Evolutionary conservation across 1,139 yeast species (phyloP), one percentile per base, ranked within the genome.

Genomic region (Candida glucosophila): DNA sequence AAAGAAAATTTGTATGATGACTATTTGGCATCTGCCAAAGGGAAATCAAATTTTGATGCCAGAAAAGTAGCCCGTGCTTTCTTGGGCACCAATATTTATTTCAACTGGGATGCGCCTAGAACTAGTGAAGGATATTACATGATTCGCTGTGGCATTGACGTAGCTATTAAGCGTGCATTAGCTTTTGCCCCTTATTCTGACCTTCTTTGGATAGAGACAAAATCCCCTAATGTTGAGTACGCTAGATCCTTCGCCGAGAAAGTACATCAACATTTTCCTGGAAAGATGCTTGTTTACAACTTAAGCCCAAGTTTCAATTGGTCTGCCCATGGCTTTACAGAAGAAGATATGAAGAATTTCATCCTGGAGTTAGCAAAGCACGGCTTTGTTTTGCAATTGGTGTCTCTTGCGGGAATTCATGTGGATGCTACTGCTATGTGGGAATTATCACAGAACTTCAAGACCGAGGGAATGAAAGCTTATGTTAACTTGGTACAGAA

Each of bases 271-370:
- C 41, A 53, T 19, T 58, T 15, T 15, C 78, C 79, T n/a, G 58
- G 63, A 15, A 67, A 63, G 39, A 67, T 70, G 56, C 52, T 72
- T 12, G 78, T 73, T 4, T 73, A 73, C 43, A 73, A 73, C 40
- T 49, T 73, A 29, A 62, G 72, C 15, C 79, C 78, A 11, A 61
- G 71, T 20, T 73, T 73, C 52, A 71, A 73, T 44, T 73, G 77
- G 77, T 46, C 57, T 19, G 66, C 62, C 1, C 72, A 69, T 30
- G 78, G 78, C 2, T 73, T 65, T 45, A 42, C 55, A 15, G 65
- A 63, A 12, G 39, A 51, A 13, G 64, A 63, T 28, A 52, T 73
- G 30, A 49, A 58, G 34, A 53, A 58, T 24, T 72, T 72, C 38
- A 68, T 70, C 12, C 64, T 64, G 55, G 76, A 72, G 34, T 47